phyloP scores from a whole-genome alignment of 2,329 filamentous ascomycete genomes.

The Paramyrothecium sp. region DNA sequence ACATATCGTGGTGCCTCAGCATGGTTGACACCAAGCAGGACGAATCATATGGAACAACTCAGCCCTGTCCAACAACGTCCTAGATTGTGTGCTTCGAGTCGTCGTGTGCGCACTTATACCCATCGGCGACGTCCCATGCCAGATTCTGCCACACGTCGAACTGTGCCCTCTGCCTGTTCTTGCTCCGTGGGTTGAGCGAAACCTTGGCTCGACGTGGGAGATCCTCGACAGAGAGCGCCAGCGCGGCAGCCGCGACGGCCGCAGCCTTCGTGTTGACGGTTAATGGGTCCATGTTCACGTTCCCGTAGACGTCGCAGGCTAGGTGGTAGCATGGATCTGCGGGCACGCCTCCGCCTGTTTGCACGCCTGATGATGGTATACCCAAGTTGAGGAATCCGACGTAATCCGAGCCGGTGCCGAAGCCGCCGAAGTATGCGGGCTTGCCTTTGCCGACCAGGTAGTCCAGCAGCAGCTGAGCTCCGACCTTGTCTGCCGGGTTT shows the following conservation, averaged over 20 bases:
- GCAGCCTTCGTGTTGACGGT: conserved; percentile 42
- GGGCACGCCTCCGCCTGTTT: conserved; percentile 31
- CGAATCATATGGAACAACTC: too few species aligned
- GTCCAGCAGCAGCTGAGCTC: conserved; percentile 30
- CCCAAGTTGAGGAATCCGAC: conserved; percentile 37
- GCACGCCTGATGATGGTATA: conserved; percentile 38
- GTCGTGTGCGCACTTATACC: conserved; percentile 22
- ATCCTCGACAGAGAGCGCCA: conserved; percentile 33
- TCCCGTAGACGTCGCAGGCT: conserved; percentile 36
- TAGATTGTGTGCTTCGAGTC: conserved; percentile 14
- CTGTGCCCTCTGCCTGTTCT: conserved; percentile 16
- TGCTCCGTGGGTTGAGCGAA: conserved; percentile 22
- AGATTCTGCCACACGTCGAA: conserved; percentile 22
- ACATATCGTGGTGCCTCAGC: background rate
- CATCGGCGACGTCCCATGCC: conserved; percentile 19
- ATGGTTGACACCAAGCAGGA: background rate
- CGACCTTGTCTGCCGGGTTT: conserved; percentile 34
- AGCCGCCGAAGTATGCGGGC: conserved; percentile 22
- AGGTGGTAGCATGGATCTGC: conserved; percentile 37
- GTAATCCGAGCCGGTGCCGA: conserved; percentile 37
- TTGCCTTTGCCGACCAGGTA: conserved; percentile 21
- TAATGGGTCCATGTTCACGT: conserved; percentile 38
- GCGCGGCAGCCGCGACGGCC: conserved; percentile 44
- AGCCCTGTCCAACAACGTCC: background rate
- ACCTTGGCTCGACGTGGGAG: conserved; percentile 30